A percentile compares a stretch with the other conserved stretches of the same genome.
phyloP scores from a whole-genome alignment of 768 basidiomycete genomes.

The Butyriboletus loyo region DNA sequence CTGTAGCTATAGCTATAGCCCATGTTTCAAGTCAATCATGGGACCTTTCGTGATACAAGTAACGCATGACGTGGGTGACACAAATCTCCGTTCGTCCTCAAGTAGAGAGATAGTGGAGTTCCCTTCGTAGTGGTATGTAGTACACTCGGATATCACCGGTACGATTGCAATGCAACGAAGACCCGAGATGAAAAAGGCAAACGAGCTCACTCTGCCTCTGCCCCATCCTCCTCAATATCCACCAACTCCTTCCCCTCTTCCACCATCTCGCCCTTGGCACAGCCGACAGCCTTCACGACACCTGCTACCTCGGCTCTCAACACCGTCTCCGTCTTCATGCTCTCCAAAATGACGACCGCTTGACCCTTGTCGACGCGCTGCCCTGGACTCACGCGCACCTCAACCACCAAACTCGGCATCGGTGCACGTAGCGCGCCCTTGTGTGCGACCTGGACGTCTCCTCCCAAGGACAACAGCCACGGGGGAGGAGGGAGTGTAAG shows the following conservation, averaged over 20 bases:
- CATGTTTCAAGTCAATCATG: neutral
- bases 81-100: neutral
- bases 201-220: conserved; percentile 6
- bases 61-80: neutral
- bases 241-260: conserved; percentile 82
- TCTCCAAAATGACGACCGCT: conserved; percentile 80
- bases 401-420: conserved; percentile 93
- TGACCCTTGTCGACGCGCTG: conserved; percentile 80
- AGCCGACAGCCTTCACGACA: conserved; percentile 67
- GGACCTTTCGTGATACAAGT: neutral
- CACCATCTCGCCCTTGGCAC: conserved; percentile 87
- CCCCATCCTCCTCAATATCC: conserved; percentile 50
- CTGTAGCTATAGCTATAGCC: no score
- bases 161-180: no score
- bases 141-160: neutral
- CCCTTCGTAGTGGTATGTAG: neutral
- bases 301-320: conserved; percentile 69
- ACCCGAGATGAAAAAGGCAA: neutral
- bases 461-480: conserved; percentile 68
- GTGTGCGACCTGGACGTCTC: conserved; percentile 49
- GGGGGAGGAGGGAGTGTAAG: conserved; percentile 65
- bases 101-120: neutral
- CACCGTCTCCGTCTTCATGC: conserved; percentile 97
- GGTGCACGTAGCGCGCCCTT: conserved; percentile 75
- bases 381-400: conserved; percentile 75